Conservation (phyloP, 352 stramenopile species). For the Phytopythium boreale region DNA sequence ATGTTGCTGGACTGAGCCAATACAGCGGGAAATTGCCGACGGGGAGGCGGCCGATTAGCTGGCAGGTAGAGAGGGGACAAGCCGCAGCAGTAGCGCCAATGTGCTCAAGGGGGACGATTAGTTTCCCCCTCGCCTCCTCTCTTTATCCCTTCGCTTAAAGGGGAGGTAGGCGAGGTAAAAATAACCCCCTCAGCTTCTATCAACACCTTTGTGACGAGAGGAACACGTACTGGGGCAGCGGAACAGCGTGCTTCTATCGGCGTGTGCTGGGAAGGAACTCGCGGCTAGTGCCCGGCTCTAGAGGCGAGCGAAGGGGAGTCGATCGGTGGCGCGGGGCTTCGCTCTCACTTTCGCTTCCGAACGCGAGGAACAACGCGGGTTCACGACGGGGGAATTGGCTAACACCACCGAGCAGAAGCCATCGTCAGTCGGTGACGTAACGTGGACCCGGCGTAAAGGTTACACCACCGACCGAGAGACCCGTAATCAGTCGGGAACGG, state of each 20-base stretch:
- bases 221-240: background rate
- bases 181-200: background rate
- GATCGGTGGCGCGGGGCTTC: background rate
- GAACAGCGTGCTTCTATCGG: background rate
- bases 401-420: background rate
- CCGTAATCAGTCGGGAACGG: background rate
- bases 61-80: background rate
- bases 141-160: too few relatives aligned
- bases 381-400: conserved; percentile 4
- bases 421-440: background rate
- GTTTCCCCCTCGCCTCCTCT: too few relatives aligned
- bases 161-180: background rate
- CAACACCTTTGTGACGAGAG: background rate
- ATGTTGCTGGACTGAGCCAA: background rate
- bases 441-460: background rate
- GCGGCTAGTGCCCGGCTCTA: background rate
- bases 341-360: background rate
- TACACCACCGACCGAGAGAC: background rate
- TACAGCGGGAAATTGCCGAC: background rate
- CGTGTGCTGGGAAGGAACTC: background rate
- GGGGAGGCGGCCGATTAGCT: background rate
- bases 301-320: background rate
- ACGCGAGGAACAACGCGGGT: background rate
- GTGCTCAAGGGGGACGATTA: background rate
- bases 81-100: background rate